Conservation (phyloP, 139 green algal genomes). For the Spirogloea muscicola region DNA sequence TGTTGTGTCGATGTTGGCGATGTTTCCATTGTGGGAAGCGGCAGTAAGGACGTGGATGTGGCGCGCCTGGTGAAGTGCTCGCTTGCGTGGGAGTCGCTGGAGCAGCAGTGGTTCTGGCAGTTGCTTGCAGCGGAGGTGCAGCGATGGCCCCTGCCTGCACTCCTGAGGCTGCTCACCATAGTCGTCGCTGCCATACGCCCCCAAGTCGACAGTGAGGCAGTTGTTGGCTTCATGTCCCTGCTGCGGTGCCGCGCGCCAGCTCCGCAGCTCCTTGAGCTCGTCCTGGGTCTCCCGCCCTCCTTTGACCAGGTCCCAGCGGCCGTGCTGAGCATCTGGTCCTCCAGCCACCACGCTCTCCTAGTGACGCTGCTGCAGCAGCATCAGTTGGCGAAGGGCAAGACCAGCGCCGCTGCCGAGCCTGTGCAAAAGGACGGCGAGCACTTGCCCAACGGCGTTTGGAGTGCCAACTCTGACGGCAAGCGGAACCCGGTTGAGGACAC, state of each 20-base stretch:
- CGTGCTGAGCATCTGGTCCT: not conserved
- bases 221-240: not conserved
- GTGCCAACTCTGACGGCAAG: too few species aligned
- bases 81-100: conserved; percentile 6
- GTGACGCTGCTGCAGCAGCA: not conserved
- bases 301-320: not conserved
- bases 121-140: conserved; percentile 9
- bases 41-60: not conserved
- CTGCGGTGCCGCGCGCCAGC: not conserved
- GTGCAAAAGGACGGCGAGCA: too few species aligned
- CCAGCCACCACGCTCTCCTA: not conserved
- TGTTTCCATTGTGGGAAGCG: not conserved
- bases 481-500: too few species aligned
- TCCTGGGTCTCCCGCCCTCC: not conserved
- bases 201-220: not conserved
- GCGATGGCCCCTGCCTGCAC: not conserved
- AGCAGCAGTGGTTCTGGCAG: conserved; percentile 14
- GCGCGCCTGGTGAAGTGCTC: conserved; percentile 1
- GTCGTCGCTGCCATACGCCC: not conserved
- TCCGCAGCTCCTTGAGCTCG: not conserved
- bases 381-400: too few species aligned
- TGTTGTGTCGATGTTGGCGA: not conserved
- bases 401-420: too few species aligned
- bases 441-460: too few species aligned
- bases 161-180: not conserved